Evolutionary conservation across 257 asterid genomes (phyloP).

Genomic region (Pogostemon cablin): DNA sequence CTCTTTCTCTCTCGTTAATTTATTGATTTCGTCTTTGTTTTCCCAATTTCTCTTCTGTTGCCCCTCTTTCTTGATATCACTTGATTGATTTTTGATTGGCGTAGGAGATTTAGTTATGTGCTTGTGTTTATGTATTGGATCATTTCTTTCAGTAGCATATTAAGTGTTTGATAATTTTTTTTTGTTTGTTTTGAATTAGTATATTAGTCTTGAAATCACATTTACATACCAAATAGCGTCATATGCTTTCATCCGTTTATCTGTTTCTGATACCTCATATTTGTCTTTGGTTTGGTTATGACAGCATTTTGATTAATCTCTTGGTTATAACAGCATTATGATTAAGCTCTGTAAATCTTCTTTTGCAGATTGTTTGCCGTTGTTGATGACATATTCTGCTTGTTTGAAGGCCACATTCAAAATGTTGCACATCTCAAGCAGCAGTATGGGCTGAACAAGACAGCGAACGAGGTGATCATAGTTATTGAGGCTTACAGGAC

Average conservation of each 20-base stretch:
- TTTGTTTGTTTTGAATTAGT: not conserved
- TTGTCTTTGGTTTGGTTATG: not conserved
- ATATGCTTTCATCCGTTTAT: too few species aligned
- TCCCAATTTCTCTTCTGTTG: not conserved
- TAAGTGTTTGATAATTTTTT: not conserved
- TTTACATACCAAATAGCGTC: not conserved
- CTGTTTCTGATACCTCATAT: not conserved
- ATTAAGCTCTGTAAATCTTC: constrained; percentile 9
- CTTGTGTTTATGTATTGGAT: not conserved
- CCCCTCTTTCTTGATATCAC: constrained; percentile 13
- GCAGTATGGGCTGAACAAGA: constrained; percentile 91
- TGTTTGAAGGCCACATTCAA: constrained; percentile 91
- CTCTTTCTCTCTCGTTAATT: not conserved
- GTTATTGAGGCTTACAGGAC: constrained; percentile 92
- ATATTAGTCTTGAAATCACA: not conserved
- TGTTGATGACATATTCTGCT: constrained; percentile 89
- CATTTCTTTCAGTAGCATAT: not conserved
- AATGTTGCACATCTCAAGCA: constrained; percentile 89
- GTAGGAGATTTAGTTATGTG: not conserved
- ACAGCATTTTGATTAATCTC: not conserved
- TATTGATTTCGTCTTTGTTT: not conserved
- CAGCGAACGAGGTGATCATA: constrained; percentile 82
- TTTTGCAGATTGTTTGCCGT: constrained; percentile 69
- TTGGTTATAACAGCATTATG: not conserved
- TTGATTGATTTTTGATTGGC: not conserved